phyloP scores from a whole-genome alignment of 2,329 filamentous ascomycete species.

The Botrytis galanthina region DNA sequence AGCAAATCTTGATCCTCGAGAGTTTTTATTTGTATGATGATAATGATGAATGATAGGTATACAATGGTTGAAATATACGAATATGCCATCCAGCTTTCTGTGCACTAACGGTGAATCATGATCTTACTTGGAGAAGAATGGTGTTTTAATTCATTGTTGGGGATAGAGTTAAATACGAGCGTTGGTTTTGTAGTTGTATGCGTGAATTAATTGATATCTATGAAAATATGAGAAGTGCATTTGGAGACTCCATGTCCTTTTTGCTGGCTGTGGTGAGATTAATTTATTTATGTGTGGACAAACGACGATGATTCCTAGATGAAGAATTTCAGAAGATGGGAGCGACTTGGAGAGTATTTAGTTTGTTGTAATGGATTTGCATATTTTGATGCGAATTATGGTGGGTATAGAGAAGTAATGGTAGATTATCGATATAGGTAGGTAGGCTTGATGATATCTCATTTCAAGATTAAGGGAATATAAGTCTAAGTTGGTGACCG shows the following conservation, averaged over 20 bases:
- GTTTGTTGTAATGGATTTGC: background rate
- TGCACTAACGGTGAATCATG: background rate
- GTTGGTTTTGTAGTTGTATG: too few species aligned
- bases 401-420: background rate
- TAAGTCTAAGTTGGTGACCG: too few species aligned
- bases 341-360: background rate
- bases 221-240: background rate
- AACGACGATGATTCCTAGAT: background rate
- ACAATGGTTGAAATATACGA: background rate
- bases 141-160: background rate
- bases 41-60: background rate
- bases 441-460: too few species aligned
- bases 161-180: too few species aligned
- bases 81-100: accelerated
- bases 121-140: background rate
- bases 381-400: background rate
- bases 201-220: background rate
- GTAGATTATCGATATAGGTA: too few species aligned
- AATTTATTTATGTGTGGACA: too few species aligned
- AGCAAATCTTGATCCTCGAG: accelerated
- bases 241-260: accelerated
- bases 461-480: too few species aligned
- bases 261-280: too few species aligned
- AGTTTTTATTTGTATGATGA: accelerated
- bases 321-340: background rate